These are phyloP conservation scores for Daldinia caldariorum DNA, from an alignment of 495 filamentous ascomycete genomes.

Conservation along the genomic window DNA sequence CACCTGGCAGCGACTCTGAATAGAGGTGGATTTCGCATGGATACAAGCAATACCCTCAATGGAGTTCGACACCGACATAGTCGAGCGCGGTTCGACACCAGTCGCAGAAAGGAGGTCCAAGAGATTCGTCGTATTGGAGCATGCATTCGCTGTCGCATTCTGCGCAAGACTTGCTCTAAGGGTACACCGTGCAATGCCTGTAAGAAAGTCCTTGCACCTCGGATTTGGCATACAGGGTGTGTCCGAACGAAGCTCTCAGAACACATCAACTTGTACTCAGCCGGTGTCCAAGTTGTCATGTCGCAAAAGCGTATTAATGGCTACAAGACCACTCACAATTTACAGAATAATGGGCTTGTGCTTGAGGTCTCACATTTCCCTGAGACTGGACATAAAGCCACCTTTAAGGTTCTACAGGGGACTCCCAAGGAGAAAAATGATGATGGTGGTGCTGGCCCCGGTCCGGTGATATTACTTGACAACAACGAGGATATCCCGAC, in stretches of 20 bases:
- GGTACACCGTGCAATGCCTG: constrained; percentile 87
- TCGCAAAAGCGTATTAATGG: constrained; percentile 71
- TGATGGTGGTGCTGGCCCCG: constrained; percentile 30
- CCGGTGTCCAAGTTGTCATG: constrained; percentile 73
- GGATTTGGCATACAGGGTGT: constrained; percentile 83
- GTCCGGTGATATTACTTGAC: constrained; percentile 64
- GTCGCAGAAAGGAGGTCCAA: constrained; percentile 79
- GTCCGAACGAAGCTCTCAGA: constrained; percentile 79
- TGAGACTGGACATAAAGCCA: constrained; percentile 63
- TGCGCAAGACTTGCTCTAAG: constrained; percentile 86
- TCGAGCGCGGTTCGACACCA: constrained; percentile 73
- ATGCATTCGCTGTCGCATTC: constrained; percentile 85
- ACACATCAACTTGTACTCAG: constrained; percentile 75
- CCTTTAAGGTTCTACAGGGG: constrained; percentile 64
- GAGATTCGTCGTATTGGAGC: constrained; percentile 82
- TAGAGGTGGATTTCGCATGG: constrained; percentile 57
- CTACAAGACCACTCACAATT: constrained; percentile 65
- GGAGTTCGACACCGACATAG: constrained; percentile 53
- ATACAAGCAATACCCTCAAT: constrained; percentile 45
- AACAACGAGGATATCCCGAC: constrained; percentile 74
- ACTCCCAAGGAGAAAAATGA: constrained; percentile 55
- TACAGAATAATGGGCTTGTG: constrained; percentile 65
- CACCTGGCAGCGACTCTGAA: constrained; percentile 37
- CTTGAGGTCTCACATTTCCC: constrained; percentile 77
- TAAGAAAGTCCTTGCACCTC: constrained; percentile 76